Conservation (phyloP, 345 rosid genomes). For the Arabis alpina region DNA sequence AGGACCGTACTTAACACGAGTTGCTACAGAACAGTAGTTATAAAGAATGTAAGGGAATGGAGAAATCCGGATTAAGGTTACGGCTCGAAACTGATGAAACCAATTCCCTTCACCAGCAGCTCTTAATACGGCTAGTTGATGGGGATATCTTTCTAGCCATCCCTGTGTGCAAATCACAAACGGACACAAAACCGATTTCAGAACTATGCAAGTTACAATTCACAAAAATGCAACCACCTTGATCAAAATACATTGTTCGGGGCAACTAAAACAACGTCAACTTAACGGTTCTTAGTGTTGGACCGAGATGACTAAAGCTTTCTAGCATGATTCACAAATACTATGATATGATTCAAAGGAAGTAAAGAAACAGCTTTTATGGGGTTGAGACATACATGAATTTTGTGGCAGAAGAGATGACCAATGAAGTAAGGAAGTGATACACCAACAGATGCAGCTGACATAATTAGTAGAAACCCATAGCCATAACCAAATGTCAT, state of each 20-base stretch:
- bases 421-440: constrained; percentile 92
- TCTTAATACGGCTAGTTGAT: constrained; percentile 82
- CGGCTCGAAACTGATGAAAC: constrained; percentile 90
- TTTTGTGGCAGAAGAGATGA: constrained; percentile 72
- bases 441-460: constrained; percentile 69
- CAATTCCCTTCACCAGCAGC: constrained; percentile 94
- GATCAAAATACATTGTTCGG: background rate
- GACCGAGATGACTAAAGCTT: background rate
- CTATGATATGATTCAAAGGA: constrained; percentile 12
- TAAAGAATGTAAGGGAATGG: constrained; percentile 96
- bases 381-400: constrained; percentile 54
- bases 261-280: background rate
- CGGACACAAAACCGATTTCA: background rate
- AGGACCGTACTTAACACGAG: constrained; percentile 82
- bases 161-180: constrained; percentile 52
- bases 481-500: constrained; percentile 94
- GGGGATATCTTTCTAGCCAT: constrained; percentile 88
- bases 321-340: background rate
- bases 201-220: background rate
- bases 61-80: constrained; percentile 81
- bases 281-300: background rate
- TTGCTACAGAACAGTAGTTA: constrained; percentile 91
- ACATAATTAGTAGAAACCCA: constrained; percentile 80
- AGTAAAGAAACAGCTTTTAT: background rate
- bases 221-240: constrained; percentile 22